phyloP scores from a whole-genome alignment of 495 filamentous ascomycete species.

The Tuber brumale region DNA sequence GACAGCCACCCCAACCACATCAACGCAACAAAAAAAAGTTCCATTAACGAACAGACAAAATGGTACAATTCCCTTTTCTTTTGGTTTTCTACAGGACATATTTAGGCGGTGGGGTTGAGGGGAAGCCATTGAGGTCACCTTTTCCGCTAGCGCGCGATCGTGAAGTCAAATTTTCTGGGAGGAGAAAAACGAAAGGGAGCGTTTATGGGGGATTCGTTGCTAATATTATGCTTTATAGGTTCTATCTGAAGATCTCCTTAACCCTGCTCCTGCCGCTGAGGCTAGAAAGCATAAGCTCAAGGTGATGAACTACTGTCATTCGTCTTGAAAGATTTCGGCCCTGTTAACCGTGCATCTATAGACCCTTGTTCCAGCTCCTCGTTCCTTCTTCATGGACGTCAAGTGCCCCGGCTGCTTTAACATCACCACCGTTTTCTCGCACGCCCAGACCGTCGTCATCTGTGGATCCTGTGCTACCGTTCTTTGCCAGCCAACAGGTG shows the following conservation, averaged over 20 bases:
- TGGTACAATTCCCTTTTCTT: conserved; percentile 25
- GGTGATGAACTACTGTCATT: conserved; percentile 53
- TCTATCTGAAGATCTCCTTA: conserved; percentile 99
- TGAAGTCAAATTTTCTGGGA: background rate
- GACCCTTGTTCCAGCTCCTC: conserved; percentile 88
- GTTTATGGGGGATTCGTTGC: background rate
- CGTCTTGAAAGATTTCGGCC: conserved; percentile 31
- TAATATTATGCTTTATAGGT: conserved; percentile 53
- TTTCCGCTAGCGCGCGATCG: background rate
- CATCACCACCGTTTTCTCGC: conserved; percentile 99
- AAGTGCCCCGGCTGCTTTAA: conserved; percentile 99
- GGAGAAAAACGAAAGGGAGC: conserved; percentile 4
- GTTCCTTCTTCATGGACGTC: conserved; percentile 99
- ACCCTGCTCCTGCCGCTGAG: conserved; percentile 91
- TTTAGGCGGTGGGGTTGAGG: background rate
- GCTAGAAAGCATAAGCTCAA: conserved; percentile 99
- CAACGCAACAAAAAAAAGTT: conserved; percentile 19
- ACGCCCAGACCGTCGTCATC: conserved; percentile 99
- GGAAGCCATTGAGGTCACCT: background rate
- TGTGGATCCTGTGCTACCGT: conserved; percentile 96
- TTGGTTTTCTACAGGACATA: background rate
- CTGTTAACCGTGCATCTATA: conserved; percentile 43
- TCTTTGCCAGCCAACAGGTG: conserved; percentile 96
- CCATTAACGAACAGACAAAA: conserved; percentile 22
- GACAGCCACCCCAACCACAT: conserved; percentile 12